Evolutionary conservation across 345 rosid genomes (phyloP).

Genomic region (Hibiscus tridactylites): DNA sequence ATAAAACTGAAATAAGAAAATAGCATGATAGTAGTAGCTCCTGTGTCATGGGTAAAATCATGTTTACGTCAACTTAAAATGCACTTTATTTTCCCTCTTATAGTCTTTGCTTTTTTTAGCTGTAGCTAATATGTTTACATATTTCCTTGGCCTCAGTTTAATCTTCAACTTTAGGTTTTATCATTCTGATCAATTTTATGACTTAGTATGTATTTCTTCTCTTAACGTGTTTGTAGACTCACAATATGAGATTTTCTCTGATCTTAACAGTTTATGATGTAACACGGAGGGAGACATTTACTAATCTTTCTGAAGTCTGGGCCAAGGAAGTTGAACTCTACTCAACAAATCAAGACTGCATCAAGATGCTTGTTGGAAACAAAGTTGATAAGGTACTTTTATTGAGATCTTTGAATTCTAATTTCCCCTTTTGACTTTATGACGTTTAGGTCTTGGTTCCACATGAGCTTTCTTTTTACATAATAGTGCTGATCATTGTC

Average conservation of each 20-base stretch:
- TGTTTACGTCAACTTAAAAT: not conserved
- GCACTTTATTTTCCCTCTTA: not conserved
- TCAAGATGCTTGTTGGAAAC: conserved; percentile 77
- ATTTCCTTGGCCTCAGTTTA: not conserved
- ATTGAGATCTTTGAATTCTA: not conserved
- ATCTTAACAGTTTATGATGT: conserved; percentile 54
- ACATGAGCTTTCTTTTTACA: not conserved
- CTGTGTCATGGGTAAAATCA: not conserved
- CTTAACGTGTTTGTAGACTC: not conserved
- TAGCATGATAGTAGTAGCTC: not conserved
- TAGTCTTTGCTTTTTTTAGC: not conserved
- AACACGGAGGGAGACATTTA: conserved; percentile 63
- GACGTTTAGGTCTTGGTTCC: not conserved
- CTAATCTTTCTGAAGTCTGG: conserved; percentile 62
- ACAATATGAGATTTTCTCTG: not conserved
- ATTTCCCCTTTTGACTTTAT: no score
- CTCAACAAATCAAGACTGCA: conserved; percentile 84
- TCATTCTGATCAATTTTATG: not conserved
- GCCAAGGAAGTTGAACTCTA: conserved; percentile 68
- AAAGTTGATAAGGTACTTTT: conserved; percentile 59
- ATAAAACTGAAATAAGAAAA: not conserved
- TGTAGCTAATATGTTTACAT: no score
- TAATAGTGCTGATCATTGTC: not conserved
- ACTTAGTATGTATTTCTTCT: not conserved
- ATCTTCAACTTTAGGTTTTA: not conserved